Conservation (phyloP, 1,139 yeast species). For the Yamadazyma spencermartinsiae region DNA sequence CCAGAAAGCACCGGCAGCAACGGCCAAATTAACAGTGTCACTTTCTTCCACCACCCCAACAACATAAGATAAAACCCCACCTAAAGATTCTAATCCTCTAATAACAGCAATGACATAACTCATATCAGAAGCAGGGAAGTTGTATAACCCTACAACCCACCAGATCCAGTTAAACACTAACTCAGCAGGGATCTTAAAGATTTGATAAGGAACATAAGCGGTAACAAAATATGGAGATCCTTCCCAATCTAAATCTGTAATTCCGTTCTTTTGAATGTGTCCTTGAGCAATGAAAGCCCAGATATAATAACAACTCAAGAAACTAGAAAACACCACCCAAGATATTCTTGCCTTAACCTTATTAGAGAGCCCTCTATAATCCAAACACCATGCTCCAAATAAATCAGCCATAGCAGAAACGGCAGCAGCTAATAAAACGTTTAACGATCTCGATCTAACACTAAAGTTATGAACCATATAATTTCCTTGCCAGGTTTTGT, state of each 20-base stretch:
- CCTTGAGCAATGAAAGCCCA: slow-evolving; percentile 19
- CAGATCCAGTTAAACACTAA: slow-evolving; percentile 22
- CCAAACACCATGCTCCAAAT: slow-evolving; percentile 15
- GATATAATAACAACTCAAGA: slow-evolving; percentile 17
- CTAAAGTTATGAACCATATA: slow-evolving; percentile 21
- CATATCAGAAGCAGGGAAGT: slow-evolving; percentile 15
- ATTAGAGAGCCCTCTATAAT: slow-evolving; percentile 13
- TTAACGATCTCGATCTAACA: slow-evolving; percentile 22
- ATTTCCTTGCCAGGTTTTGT: slow-evolving; percentile 21
- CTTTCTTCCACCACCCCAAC: slow-evolving; percentile 18
- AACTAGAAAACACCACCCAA: slow-evolving; percentile 14
- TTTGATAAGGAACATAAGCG: slow-evolving; percentile 20
- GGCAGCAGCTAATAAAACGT: slow-evolving; percentile 20
- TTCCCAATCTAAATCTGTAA: slow-evolving; percentile 19
- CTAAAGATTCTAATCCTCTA: slow-evolving; percentile 10
- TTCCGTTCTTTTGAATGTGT: slow-evolving; percentile 14
- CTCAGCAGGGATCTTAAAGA: slow-evolving; percentile 20
- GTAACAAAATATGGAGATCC: slow-evolving; percentile 16
- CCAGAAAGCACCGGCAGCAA: slow-evolving; percentile 21
- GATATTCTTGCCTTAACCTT: slow-evolving; percentile 11
- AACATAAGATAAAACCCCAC: slow-evolving; percentile 19
- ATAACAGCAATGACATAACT: slow-evolving; percentile 11
- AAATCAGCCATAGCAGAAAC: slow-evolving; percentile 16
- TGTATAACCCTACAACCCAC: slow-evolving; percentile 22
- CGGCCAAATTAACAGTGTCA: slow-evolving; percentile 20